These are phyloP conservation scores for Neurospora crassa DNA, from an alignment of 2,329 filamentous ascomycete species.

Conservation along the genomic window DNA sequence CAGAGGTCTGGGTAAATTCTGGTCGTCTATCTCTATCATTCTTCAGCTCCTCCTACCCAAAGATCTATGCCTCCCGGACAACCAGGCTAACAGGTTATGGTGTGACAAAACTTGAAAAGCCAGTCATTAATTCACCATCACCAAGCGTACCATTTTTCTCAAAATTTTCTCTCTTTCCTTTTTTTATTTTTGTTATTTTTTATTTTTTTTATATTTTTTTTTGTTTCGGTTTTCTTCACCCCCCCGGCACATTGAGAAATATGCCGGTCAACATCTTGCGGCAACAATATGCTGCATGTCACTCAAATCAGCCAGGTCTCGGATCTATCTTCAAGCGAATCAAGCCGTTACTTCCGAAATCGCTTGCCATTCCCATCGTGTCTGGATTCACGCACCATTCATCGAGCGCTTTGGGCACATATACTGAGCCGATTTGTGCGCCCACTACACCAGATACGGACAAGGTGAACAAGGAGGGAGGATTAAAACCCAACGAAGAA, in stretches of 20 bases:
- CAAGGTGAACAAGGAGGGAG: not conserved
- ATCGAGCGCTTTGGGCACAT: not conserved
- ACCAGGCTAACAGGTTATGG: not conserved
- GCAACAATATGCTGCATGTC: not conserved
- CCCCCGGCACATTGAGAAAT: not conserved
- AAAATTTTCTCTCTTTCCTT: no score
- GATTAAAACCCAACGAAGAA: not conserved
- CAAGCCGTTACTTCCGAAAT: not conserved
- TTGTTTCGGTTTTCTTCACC: not conserved
- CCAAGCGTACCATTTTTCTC: not conserved
- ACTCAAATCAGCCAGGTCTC: not conserved
- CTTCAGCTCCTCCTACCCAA: not conserved
- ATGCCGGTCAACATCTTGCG: not conserved
- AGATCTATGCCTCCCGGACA: not conserved
- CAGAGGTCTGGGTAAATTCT: not conserved
- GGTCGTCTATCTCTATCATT: not conserved
- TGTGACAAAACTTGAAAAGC: not conserved
- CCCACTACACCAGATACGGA: not conserved
- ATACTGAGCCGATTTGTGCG: not conserved
- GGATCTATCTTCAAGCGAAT: not conserved
- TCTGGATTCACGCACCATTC: not conserved
- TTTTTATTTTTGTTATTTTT: no score
- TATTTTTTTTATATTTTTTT: no score
- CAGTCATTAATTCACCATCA: not conserved
- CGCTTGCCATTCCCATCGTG: not conserved